Conservation (phyloP, 352 stramenopile species). For the Pythium aristosporum region DNA sequence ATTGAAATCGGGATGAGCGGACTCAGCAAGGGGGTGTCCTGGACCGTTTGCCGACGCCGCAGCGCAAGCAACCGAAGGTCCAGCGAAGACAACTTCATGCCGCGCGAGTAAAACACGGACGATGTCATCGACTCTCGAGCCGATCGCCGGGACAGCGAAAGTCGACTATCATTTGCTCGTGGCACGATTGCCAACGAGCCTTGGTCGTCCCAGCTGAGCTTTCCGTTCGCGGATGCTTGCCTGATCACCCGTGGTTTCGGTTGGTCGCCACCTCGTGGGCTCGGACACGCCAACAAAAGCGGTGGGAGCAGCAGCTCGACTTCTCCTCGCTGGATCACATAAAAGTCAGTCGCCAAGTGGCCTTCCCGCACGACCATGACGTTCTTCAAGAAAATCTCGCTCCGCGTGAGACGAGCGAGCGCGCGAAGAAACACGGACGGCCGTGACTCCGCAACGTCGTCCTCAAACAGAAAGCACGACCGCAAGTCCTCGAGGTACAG, state of each 20-base stretch:
- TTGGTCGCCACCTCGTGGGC: not conserved
- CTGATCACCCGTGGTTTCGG: not conserved
- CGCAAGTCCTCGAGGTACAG: slow-evolving; percentile 42
- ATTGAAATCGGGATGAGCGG: slow-evolving; percentile 44
- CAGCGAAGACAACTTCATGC: slow-evolving; percentile 7
- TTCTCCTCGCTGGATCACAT: slow-evolving; percentile 60
- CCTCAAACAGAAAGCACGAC: slow-evolving; percentile 19
- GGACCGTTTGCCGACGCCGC: not conserved
- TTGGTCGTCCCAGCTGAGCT: not conserved
- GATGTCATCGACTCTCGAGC: slow-evolving; percentile 15
- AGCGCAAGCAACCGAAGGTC: slow-evolving; percentile 9
- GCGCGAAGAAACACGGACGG: slow-evolving; percentile 23
- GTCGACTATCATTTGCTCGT: not conserved
- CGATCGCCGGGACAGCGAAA: slow-evolving; percentile 4
- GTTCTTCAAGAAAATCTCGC: slow-evolving; percentile 60
- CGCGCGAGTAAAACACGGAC: slow-evolving; percentile 14
- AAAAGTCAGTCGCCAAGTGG: slow-evolving; percentile 52
- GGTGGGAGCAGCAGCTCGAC: slow-evolving; percentile 51
- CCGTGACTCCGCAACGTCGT: slow-evolving; percentile 16
- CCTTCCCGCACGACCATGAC: slow-evolving; percentile 58
- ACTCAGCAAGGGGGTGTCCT: not conserved
- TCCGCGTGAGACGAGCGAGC: slow-evolving; percentile 32
- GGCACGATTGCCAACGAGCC: not conserved
- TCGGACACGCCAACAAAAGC: not conserved
- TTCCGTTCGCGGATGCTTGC: not conserved